phyloP scores from a whole-genome alignment of 2,329 filamentous ascomycete genomes.

The Epichloe sp. region DNA sequence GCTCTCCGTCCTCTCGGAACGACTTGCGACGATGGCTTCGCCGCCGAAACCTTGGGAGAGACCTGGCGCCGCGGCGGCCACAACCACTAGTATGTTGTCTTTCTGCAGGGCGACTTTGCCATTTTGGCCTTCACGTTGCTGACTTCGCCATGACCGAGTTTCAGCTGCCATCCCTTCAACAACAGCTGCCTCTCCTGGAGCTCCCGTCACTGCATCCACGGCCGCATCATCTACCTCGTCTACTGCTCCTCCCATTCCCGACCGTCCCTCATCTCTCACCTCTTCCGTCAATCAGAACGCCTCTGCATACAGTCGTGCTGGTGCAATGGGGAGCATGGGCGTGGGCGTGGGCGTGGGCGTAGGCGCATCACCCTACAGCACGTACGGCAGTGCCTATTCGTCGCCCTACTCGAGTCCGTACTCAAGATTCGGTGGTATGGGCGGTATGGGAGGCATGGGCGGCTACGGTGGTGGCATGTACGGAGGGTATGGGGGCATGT shows the following conservation, averaged over 20 bases:
- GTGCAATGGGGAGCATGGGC: slow-evolving; percentile 21
- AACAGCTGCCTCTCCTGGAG: slow-evolving; percentile 11
- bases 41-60: slow-evolving; percentile 97
- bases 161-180: slow-evolving; percentile 22
- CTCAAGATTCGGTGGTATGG: slow-evolving; percentile 33
- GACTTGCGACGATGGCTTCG: slow-evolving; percentile 44
- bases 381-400: slow-evolving; percentile 25
- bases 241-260: slow-evolving; percentile 58
- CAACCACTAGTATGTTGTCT: slow-evolving; percentile 31
- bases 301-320: slow-evolving; percentile 56
- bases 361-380: slow-evolving; percentile 38
- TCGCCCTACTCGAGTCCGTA: slow-evolving; percentile 29
- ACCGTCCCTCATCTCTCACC: slow-evolving; percentile 65
- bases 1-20: background rate
- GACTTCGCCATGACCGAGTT: slow-evolving; percentile 12
- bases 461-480: slow-evolving; percentile 29
- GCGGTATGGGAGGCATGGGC: slow-evolving; percentile 17
- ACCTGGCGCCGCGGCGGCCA: slow-evolving; percentile 44
- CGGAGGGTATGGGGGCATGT: slow-evolving; percentile 27
- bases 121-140: slow-evolving; percentile 12
- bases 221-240: slow-evolving; percentile 25
- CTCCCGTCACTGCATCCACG: slow-evolving; percentile 22
- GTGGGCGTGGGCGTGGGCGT: slow-evolving; percentile 28
- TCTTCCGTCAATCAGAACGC: slow-evolving; percentile 80
- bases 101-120: background rate